Conservation (phyloP, 495 filamentous ascomycete species). For the Talaromyces liani region DNA sequence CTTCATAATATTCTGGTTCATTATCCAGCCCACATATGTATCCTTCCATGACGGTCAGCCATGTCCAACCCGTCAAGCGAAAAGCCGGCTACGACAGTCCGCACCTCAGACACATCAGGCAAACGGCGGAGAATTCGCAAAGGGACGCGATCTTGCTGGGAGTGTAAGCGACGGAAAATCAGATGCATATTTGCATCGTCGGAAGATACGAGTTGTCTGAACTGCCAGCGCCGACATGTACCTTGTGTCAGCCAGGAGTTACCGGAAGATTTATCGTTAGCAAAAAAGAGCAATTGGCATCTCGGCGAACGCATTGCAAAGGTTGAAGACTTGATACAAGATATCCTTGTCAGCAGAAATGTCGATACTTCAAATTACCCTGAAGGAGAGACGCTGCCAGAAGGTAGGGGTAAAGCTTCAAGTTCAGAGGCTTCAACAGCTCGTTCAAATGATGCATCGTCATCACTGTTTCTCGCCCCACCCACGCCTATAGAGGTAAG, state of each 20-base stretch:
- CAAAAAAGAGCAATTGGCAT: conserved; percentile 14
- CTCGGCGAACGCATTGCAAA: conserved; percentile 19
- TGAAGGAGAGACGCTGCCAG: not conserved
- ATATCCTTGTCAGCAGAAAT: not conserved
- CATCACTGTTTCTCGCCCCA: not conserved
- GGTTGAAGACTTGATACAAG: conserved; percentile 16
- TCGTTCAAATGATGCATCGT: not conserved
- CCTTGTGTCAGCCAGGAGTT: conserved; percentile 35
- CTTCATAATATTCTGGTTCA: not conserved
- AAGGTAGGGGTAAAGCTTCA: not conserved
- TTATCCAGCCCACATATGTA: not conserved
- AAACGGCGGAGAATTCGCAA: conserved; percentile 33
- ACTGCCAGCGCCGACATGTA: conserved; percentile 30
- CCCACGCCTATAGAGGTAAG: not conserved
- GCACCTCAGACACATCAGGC: not conserved
- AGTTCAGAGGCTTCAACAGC: not conserved
- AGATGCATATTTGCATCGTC: conserved; percentile 30
- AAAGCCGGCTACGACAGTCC: not conserved
- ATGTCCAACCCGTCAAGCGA: not conserved
- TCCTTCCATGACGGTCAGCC: not conserved
- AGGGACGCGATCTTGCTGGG: conserved; percentile 45
- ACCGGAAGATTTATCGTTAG: conserved; percentile 15
- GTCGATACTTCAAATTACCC: not conserved
- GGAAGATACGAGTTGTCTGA: conserved; percentile 26
- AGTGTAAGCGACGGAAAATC: conserved; percentile 44